Percentiles rank a stretch among this genome's conserved stretches.
These are phyloP conservation scores for Cantharellus cinnabarinus DNA, from an alignment of 768 basidiomycete species.

Conservation along the genomic window DNA sequence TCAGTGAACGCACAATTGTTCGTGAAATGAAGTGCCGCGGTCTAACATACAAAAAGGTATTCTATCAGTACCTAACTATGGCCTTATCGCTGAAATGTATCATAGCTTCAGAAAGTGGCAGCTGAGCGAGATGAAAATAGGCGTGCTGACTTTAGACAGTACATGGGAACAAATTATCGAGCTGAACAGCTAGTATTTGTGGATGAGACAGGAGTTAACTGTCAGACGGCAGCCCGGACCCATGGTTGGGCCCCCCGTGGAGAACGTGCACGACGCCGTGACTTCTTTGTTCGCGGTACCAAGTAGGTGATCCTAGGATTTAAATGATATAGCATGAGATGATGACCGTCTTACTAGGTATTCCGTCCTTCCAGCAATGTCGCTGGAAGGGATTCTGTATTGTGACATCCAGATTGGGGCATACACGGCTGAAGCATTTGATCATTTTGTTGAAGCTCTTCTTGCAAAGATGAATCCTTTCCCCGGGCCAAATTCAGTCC, in stretches of 20 bases:
- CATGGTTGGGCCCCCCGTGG: slow-evolving; percentile 5
- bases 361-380: slow-evolving; percentile 5
- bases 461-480: slow-evolving; percentile 5
- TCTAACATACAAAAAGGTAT: slow-evolving; percentile 4
- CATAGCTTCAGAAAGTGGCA: slow-evolving; percentile 3
- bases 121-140: slow-evolving; percentile 4
- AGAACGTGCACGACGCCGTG: background rate
- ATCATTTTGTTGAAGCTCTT: background rate
- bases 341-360: background rate
- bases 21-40: background rate
- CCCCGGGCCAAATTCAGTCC: slow-evolving; percentile 3
- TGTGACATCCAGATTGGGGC: slow-evolving; percentile 2
- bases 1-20: background rate
- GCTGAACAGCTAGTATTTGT: slow-evolving; percentile 8
- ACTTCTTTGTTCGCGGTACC: slow-evolving; percentile 5
- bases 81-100: slow-evolving; percentile 9
- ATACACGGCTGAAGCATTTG: background rate
- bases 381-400: slow-evolving; percentile 2
- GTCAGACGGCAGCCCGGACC: slow-evolving; percentile 1
- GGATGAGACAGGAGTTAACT: slow-evolving; percentile 4
- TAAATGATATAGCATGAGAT: background rate
- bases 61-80: background rate
- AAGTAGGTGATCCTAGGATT: background rate
- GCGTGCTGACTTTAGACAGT: background rate
- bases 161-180: background rate